Evolutionary conservation across 2,329 filamentous ascomycete genomes (phyloP), one percentile per base, ranked within the genome.

Genomic region (Fusarium avenaceum): DNA sequence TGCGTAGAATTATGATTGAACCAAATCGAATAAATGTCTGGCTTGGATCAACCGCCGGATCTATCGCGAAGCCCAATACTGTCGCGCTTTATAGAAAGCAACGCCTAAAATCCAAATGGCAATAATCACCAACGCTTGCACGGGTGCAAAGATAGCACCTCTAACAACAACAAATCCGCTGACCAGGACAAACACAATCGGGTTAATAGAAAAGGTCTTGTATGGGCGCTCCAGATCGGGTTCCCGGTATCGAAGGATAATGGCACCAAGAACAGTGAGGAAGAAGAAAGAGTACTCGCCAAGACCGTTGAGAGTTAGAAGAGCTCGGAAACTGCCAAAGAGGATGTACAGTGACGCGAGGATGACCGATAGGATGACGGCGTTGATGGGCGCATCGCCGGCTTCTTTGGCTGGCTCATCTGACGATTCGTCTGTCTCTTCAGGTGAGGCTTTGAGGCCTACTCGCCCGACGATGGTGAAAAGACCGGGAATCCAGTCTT

Each of bases 251-350:
- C 88, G 83, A 43, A 90, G 76, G 17, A 89, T 77, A 11, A 89
- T 79, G 2, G 86, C 83, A 0, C 87, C 88, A 0, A 89, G 70
- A 0, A 89, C 87, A 0, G 87, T 87, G 30, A 89, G 80, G 71
- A 90, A 88, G 77, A 90, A 90, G 76, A 90, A 90, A 0, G 87
- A 84, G 73, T 87, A 90, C 69, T 88, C 86, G 15, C 85, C 86
- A 6, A 88, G 76, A 0, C 86, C 86, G 51, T 87, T 87, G 67
- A 88, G 88, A 0, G 87, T 89, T 13, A 90, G 71, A 0, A 90
- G 82, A 1, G 85, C 84, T 33, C 87, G 83, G 77, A 90, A 90
- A 74, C 82, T 87, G 19, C 88, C 88, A 0, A 88, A 79, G 2
- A 88, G 71, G 32, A 90, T 88, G 74, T 90, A 90, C 2, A 88